Conservation (phyloP, 306 rosid genomes). For the Calophaca sinica region DNA sequence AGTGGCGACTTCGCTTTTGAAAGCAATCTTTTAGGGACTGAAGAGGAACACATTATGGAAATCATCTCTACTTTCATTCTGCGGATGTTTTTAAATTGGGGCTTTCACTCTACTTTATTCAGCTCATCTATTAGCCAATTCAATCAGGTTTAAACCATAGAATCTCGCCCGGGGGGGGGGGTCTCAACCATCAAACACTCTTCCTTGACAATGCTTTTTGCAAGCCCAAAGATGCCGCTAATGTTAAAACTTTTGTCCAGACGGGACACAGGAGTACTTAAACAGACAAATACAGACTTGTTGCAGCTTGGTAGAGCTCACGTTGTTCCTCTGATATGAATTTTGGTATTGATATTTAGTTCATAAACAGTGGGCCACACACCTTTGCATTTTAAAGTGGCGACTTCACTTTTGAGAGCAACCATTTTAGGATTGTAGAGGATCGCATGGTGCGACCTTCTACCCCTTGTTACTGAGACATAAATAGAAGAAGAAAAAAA, state of each 20-base stretch:
- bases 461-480: background rate
- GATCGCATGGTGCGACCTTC: background rate
- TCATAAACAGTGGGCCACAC: background rate
- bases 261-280: background rate
- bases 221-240: background rate
- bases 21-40: background rate
- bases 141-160: background rate
- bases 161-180: background rate
- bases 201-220: conserved; percentile 2
- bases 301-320: background rate
- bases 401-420: conserved; percentile 1
- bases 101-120: background rate
- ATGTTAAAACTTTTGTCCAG: conserved; percentile 2
- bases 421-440: conserved; percentile 7
- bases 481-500: background rate
- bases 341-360: background rate
- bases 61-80: too few relatives aligned
- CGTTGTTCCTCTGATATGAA: background rate
- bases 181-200: conserved; percentile 9
- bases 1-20: background rate
- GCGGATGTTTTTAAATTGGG: too few relatives aligned
- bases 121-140: too few relatives aligned
- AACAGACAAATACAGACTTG: background rate
- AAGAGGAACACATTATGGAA: background rate
- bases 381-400: background rate